A percentile compares a stretch with the other conserved stretches of the same genome.
Evolutionary conservation across 441 rosid genomes (phyloP).

Genomic region (Cnidoscolus chayamansa): DNA sequence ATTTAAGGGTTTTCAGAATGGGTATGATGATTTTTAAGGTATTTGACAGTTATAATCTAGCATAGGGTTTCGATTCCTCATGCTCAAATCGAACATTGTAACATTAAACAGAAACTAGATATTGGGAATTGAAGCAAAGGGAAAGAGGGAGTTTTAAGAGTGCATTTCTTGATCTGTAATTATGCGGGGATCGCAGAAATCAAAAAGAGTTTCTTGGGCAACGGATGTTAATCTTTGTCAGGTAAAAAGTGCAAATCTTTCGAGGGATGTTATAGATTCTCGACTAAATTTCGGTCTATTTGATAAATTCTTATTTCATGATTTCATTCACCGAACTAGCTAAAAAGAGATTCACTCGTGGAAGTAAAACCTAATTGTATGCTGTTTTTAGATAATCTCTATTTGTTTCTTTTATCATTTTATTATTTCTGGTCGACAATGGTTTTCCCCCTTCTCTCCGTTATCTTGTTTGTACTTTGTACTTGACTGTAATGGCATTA

Average conservation of each 20-base stretch:
- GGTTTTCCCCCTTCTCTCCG: not conserved
- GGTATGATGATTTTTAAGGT: conserved; percentile 1
- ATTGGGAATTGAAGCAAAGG: conserved; percentile 32
- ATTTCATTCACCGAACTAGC: not conserved
- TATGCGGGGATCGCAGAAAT: conserved; percentile 78
- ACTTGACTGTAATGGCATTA: not conserved
- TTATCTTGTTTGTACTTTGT: not conserved
- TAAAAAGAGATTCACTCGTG: not conserved
- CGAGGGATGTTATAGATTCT: not conserved
- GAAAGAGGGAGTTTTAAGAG: conserved; percentile 13
- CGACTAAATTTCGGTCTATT: not conserved
- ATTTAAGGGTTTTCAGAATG: conserved; percentile 14
- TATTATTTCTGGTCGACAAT: not conserved
- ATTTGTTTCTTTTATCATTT: not conserved
- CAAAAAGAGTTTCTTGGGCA: conserved; percentile 88
- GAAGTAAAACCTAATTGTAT: not conserved
- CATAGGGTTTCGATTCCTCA: conserved; percentile 22
- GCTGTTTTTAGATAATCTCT: not conserved
- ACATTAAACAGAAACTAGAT: conserved; percentile 14
- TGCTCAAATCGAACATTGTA: conserved; percentile 20
- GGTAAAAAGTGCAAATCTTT: conserved; percentile 49
- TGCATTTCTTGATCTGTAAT: conserved; percentile 41
- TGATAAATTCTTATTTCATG: not conserved
- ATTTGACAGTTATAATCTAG: conserved; percentile 3
- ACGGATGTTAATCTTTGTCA: conserved; percentile 91